Evolutionary conservation across 2,329 filamentous ascomycete genomes (phyloP).

Genomic region (Botrytis paeoniae): DNA sequence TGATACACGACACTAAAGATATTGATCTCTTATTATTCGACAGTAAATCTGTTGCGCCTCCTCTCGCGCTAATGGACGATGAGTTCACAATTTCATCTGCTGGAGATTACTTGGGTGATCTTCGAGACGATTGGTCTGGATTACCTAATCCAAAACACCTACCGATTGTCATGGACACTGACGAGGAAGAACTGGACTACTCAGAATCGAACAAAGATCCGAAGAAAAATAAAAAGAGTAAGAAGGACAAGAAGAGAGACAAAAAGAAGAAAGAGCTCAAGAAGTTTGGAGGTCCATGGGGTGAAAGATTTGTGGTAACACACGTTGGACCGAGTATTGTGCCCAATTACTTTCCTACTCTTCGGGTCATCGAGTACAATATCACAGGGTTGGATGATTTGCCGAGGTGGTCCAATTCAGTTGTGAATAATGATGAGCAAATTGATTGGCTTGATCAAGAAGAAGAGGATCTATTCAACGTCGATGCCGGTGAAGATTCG

Average conservation of each 20-base stretch:
- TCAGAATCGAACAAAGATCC: constrained; percentile 9
- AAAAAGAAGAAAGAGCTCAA: constrained; percentile 55
- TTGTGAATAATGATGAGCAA: constrained; percentile 12
- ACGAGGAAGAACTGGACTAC: neutral
- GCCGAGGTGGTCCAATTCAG: constrained; percentile 29
- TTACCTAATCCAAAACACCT: constrained; percentile 52
- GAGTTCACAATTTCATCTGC: constrained; percentile 64
- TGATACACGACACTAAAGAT: constrained; percentile 81
- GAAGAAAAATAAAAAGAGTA: constrained; percentile 47
- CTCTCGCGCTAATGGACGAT: constrained; percentile 46
- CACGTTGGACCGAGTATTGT: constrained; percentile 84
- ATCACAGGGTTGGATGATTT: constrained; percentile 49
- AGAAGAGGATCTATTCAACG: neutral
- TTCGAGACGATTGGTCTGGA: constrained; percentile 74
- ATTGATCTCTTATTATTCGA: constrained; percentile 57
- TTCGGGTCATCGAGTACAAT: constrained; percentile 95
- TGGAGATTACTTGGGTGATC: constrained; percentile 74
- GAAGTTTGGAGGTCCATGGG: constrained; percentile 75
- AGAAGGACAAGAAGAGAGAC: constrained; percentile 51
- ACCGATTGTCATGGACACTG: neutral
- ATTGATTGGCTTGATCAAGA: constrained; percentile 28
- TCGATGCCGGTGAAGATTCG: neutral
- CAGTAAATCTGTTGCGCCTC: constrained; percentile 29
- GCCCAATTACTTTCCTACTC: constrained; percentile 85
- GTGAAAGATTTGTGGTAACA: constrained; percentile 79